A percentile compares a stretch with the other conserved stretches of the same genome.
These are phyloP conservation scores for Oxytropis ochrocephala DNA, from an alignment of 306 rosid species.

Conservation along the genomic window DNA sequence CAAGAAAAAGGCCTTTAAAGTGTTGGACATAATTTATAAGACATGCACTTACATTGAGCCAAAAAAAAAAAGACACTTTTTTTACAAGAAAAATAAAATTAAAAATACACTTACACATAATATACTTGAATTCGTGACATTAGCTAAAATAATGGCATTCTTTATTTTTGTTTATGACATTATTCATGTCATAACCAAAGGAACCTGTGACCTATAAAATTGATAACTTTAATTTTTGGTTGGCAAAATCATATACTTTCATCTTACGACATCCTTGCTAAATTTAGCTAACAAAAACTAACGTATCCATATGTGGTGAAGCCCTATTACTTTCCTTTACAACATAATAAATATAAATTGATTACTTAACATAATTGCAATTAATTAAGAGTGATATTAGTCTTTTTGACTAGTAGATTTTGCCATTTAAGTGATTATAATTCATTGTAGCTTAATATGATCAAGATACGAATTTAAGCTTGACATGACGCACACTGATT, in stretches of 20 bases:
- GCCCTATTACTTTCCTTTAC: constrained; percentile 1
- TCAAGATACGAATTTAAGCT: neutral
- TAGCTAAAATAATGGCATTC: too few relatives aligned
- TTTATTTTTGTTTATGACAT: neutral
- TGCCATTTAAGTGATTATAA: neutral
- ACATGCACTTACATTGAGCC: too few relatives aligned
- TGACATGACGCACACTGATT: constrained; percentile 29
- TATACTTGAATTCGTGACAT: too few relatives aligned
- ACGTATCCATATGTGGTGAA: neutral
- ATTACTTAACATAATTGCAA: constrained; percentile 16
- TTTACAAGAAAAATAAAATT: too few relatives aligned
- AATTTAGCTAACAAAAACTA: neutral
- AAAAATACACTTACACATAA: too few relatives aligned
- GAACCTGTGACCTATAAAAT: neutral
- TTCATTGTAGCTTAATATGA: neutral
- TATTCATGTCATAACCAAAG: neutral
- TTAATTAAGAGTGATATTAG: constrained; percentile 16
- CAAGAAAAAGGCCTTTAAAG: too few relatives aligned
- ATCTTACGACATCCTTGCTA: neutral
- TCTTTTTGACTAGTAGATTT: constrained; percentile 15
- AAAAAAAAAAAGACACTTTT: too few relatives aligned
- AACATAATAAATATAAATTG: neutral
- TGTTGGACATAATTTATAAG: too few relatives aligned
- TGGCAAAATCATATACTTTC: neutral
- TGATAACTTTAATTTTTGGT: neutral